Evolutionary conservation across 106 monocot genomes (phyloP), one percentile per base, ranked within the genome.

Genomic region (Allium sativum): DNA sequence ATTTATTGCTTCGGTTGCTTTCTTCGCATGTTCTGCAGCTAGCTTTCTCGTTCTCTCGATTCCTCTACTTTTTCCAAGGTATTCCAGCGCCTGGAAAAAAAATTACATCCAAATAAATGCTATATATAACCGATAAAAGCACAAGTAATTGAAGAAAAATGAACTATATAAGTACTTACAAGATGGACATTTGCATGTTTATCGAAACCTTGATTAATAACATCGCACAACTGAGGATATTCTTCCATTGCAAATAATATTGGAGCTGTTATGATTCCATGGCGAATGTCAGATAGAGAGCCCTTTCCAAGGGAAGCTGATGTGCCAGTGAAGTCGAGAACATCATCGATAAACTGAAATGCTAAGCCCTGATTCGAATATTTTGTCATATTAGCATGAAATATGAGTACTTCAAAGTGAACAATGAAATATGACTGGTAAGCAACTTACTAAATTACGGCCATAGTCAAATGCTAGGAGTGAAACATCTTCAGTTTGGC

Each of bases 281-380:
- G 85, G 20, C 65, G 74, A 67, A 85, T 85, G 31, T 85, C 85
- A 56, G 81, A 81, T 42, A 81, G 74, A n/a, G 85, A 78, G 40
- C 78, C 85, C 62, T 85, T 85, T 48, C 81, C 85, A 56, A 85
- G 81, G 45, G 81, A 72, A 42, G 40, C 40, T 53, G 85, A 75
- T 20, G 72, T 85, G 44, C 81, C 81, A 67, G 85, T 85, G 75
- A 85, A 85, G 56, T 85, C 85, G 72, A 85, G 85, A 71, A 85
- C 81, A 81, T 85, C 85, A 64, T 85, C 85, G 18, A 85, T 81
- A 65, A 85, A 73, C 75, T 85, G 85, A 72, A 63, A 85, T n/a
- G 85, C 85, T 45, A 85, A 70, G 17, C 85, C 85, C 85, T 85
- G 67, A 31, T 31, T 31, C 5, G 4, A 31, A 31, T 31, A 31